Evolutionary conservation across 176 grass and related monocot genomes (phyloP), one percentile per base, ranked within the genome.

Genomic region (Elymus sibiricus): DNA sequence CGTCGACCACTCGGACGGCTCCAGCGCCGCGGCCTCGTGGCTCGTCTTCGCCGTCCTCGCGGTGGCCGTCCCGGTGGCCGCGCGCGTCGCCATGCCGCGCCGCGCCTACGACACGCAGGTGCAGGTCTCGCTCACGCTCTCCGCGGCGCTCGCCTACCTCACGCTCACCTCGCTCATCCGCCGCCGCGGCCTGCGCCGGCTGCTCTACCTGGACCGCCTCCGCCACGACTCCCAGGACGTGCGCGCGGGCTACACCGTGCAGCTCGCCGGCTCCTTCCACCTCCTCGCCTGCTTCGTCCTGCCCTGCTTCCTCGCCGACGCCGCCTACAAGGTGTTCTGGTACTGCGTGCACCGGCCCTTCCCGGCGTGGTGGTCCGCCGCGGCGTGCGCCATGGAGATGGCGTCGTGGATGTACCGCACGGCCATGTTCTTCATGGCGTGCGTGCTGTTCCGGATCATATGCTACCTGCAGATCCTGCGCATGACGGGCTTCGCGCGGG

Each of bases 401-500:
- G 85, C 85, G 9, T 96, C 90, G 29, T 99, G 92, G 87, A 67
- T 78, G 1, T 97, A 94, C 90, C 97, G 94, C 82, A 83, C 85
- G 6, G 87, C 94, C 71, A 87, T 90, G 81, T 89, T 96, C 82
- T 86, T 96, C 59, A 88, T 96, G 78, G 89, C 67, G 0, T 96
- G 94, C 85, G 87, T 94, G 56, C 87, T 94, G 42, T 99, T 99
- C 85, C 84, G 81, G 46, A 91, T 90, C 62, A 96, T 94, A 2
- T 99, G 97, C 79, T 88, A 84, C 83, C 94, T 99, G 19, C 87
- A 92, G 90, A 87, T 99, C 84, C 92, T 96, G 22, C 88, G 94
- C 39, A 94, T 99, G 94, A 84, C 81, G 25, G 92, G 95, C 32
- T 96, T 99, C 67, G 87, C 84, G 16, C 58, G 81, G 32, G 85